A percentile compares a stretch with the other conserved stretches of the same genome.
phyloP scores from a whole-genome alignment of 192 early-diverging fungal species.

The Dissophora globulifera region DNA sequence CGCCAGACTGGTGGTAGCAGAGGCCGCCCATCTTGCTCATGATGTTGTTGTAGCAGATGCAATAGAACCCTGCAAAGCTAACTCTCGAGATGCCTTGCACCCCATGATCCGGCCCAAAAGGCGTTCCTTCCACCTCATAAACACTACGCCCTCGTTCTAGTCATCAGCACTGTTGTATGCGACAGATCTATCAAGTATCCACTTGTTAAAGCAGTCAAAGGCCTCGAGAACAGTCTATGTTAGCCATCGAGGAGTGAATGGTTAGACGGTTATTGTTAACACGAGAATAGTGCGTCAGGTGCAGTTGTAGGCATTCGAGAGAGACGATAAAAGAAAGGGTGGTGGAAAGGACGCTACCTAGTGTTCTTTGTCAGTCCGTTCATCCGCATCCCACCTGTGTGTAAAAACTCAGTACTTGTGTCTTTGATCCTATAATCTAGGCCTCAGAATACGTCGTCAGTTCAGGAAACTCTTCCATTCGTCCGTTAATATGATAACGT shows the following conservation, averaged over 20 bases:
- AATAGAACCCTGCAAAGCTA: slow-evolving; percentile 92
- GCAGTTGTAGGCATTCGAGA: no score
- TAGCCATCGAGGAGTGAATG: no score
- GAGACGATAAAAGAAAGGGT: no score
- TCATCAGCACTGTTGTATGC: slow-evolving; percentile 7
- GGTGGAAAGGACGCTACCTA: no score
- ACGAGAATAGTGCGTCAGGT: no score
- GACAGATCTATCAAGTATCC: slow-evolving; percentile 18
- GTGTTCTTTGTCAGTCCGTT: slow-evolving; percentile 76
- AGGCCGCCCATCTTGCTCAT: slow-evolving; percentile 70
- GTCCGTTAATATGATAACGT: slow-evolving; percentile 83
- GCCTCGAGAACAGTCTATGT: slow-evolving; percentile 63
- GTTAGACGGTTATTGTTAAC: no score
- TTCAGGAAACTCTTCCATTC: slow-evolving; percentile 82
- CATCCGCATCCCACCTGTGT: slow-evolving; percentile 85
- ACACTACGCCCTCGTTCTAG: slow-evolving; percentile 67
- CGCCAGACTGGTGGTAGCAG: slow-evolving; percentile 69
- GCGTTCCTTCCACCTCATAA: slow-evolving; percentile 96
- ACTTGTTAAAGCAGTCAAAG: slow-evolving; percentile 42
- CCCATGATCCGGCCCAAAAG: slow-evolving; percentile 88
- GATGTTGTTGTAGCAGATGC: slow-evolving; percentile 75
- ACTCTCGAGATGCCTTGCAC: slow-evolving; percentile 81
- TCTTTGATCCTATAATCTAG: slow-evolving; percentile 89
- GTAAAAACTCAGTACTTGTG: slow-evolving; percentile 81
- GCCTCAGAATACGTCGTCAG: slow-evolving; percentile 89